Base-by-base conservation (phyloP, 2,329 filamentous ascomycete species). In the Stachybotrys elegans region DNA sequence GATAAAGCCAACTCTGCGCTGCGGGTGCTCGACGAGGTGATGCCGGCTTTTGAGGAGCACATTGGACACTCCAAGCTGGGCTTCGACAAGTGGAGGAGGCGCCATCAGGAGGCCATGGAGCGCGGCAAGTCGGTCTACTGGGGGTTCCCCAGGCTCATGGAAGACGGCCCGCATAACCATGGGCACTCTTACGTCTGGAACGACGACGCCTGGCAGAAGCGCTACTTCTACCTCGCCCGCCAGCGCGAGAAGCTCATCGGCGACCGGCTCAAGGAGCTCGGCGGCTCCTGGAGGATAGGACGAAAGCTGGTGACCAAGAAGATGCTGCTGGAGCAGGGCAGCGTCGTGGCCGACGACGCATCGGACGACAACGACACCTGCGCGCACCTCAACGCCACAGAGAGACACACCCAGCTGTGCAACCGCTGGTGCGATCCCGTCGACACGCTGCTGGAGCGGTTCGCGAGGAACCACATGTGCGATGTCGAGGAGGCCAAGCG, bases 31-130 rank as follows among this genome's bases (percentile, higher is more conserved):
- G 56, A 59, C 22, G 38, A 43, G 16, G 40, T 51, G 32, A 55
- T 59, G 11, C 39, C 47, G 17, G 17, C 40, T 11, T 57, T 59
- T 22, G 56, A 59, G 34, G 32, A 27, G 3, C 47, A 48, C 41
- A 57, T 58, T 21, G 37, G 38, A 11, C 51, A 54, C 43, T 50
- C 44, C 23, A 53, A 56, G 25, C 36, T 27, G 5, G 56, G 56
- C 7, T 57, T 59, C 39, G 31, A 40, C 4, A 36, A 43, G 5
- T 57, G 53, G 47, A 40, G 48, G 8, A 29, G 34, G 5, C 52
- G 51, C 9, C 56, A 58, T 42, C 52, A 57, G 41, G 21, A 17
- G 17, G 57, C 56, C 17, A 56, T 59, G 47, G 48, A 55, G 5
- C 20, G 36, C 2, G 50, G 48, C 3, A 29, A 53, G 4, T 38